Conservation (phyloP, 352 stramenopile species). For the Saprolegnia diclina region DNA sequence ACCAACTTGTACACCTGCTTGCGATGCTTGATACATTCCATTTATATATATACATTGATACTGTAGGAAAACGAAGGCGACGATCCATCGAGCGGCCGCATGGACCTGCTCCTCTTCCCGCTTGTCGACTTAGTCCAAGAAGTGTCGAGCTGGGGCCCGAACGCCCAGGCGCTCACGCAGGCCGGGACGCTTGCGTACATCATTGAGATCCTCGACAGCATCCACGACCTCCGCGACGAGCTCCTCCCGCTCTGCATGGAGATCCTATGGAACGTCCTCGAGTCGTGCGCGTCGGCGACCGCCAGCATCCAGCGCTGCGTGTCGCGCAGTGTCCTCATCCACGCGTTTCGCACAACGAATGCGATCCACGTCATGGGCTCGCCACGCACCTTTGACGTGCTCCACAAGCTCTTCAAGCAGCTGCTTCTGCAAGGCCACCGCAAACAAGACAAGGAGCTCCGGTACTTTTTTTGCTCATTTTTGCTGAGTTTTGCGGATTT, state of each 20-base stretch:
- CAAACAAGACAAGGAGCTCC: slow-evolving; percentile 70
- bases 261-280: slow-evolving; percentile 70
- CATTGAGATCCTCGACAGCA: slow-evolving; percentile 52
- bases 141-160: slow-evolving; percentile 56
- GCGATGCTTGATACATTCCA: slow-evolving; percentile 1
- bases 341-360: slow-evolving; percentile 56
- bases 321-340: slow-evolving; percentile 52
- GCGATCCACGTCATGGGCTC: slow-evolving; percentile 56
- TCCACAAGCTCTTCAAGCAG: slow-evolving; percentile 54
- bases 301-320: slow-evolving; percentile 35
- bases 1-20: slow-evolving; percentile 32
- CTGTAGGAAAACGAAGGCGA: slow-evolving; percentile 7
- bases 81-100: slow-evolving; percentile 1
- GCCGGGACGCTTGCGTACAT: slow-evolving; percentile 59
- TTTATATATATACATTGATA: neutral
- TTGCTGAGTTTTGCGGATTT: neutral
- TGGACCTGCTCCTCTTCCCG: slow-evolving; percentile 43
- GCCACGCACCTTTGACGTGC: slow-evolving; percentile 47
- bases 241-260: slow-evolving; percentile 60
- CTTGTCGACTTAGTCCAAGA: slow-evolving; percentile 60
- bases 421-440: slow-evolving; percentile 54
- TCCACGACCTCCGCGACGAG: slow-evolving; percentile 55
- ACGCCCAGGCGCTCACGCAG: slow-evolving; percentile 60
- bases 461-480: slow-evolving; percentile 17
- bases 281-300: slow-evolving; percentile 56